These are phyloP conservation scores for Hirschioporus abietinus DNA, from an alignment of 768 basidiomycete species.

Conservation along the genomic window DNA sequence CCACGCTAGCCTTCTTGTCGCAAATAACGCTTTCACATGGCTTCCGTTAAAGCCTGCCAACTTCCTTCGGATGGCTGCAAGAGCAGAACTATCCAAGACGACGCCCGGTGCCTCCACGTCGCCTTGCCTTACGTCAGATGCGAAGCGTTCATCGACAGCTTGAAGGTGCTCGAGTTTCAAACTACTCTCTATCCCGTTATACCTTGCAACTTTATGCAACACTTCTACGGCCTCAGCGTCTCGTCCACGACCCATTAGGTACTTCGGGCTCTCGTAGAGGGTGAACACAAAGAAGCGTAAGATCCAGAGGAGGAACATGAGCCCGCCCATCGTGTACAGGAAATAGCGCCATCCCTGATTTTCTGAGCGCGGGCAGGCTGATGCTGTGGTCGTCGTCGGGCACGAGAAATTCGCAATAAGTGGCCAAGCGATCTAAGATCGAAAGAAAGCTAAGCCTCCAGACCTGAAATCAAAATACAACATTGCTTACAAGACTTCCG, in stretches of 20 bases:
- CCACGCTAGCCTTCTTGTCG: conserved; percentile 42
- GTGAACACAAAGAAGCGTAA: conserved; percentile 64
- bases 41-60: conserved; percentile 32
- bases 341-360: conserved; percentile 78
- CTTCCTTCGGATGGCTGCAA: conserved; percentile 34
- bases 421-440: conserved; percentile 60
- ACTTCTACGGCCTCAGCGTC: conserved; percentile 59
- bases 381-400: conserved; percentile 23
- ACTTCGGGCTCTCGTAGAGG: conserved; percentile 67
- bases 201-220: conserved; percentile 54
- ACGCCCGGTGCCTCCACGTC: conserved; percentile 14
- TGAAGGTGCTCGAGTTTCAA: conserved; percentile 49
- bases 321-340: conserved; percentile 64
- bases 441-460: not conserved
- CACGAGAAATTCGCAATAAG: conserved; percentile 69
- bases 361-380: conserved; percentile 38
- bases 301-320: conserved; percentile 58
- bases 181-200: conserved; percentile 47
- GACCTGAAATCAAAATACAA: not conserved
- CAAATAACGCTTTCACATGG: conserved; percentile 46
- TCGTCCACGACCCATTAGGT: conserved; percentile 60
- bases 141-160: conserved; percentile 1
- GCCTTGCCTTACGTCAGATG: conserved; percentile 12
- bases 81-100: conserved; percentile 30
- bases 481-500: conserved; percentile 38